These are phyloP conservation scores for Pyrenophora seminiperda DNA, from an alignment of 2,329 filamentous ascomycete species.

Conservation along the genomic window DNA sequence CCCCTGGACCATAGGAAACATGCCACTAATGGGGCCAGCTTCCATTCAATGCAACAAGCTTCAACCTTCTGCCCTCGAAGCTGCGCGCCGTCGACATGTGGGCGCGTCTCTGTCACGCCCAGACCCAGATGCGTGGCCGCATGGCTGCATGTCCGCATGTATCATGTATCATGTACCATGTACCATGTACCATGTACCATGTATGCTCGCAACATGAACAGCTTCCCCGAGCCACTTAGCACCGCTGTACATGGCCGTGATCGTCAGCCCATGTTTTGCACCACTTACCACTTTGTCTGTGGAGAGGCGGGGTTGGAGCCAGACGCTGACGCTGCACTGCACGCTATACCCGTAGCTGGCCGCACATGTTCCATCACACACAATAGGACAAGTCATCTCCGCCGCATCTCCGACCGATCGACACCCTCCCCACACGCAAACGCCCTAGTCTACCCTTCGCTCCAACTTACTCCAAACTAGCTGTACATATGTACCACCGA, in stretches of 20 bases:
- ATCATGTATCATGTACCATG: no score
- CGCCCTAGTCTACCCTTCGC: not conserved
- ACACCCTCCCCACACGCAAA: not conserved
- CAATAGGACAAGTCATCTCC: slow-evolving; percentile 7
- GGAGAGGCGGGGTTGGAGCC: not conserved
- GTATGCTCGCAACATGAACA: not conserved
- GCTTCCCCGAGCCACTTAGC: not conserved
- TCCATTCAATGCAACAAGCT: not conserved
- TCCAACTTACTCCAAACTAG: not conserved
- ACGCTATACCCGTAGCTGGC: not conserved
- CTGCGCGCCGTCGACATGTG: no score
- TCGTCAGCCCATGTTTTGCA: not conserved
- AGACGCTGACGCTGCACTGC: not conserved
- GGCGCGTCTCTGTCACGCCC: no score
- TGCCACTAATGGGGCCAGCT: not conserved
- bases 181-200: not conserved
- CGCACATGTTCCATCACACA: no score
- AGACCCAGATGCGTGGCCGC: no score
- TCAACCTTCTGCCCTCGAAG: not conserved
- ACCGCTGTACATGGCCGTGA: not conserved
- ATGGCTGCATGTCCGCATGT: no score
- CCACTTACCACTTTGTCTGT: no score
- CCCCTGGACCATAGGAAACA: not conserved
- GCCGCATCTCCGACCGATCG: slow-evolving; percentile 6
- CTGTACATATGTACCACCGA: no score